Conservation (phyloP, 148 eudicot species). For the Cornus controversa region DNA sequence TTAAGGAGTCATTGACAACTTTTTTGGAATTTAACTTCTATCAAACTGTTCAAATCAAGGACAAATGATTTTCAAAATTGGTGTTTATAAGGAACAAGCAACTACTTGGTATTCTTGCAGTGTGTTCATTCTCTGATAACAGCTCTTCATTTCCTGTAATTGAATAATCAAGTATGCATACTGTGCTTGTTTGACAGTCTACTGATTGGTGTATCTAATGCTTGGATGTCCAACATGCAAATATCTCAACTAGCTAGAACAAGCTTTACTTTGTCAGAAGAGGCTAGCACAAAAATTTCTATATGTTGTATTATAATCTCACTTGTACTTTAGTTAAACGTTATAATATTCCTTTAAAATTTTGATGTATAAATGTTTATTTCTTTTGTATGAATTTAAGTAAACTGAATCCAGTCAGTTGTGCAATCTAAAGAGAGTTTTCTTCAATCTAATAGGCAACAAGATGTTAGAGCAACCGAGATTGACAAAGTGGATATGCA, state of each 20-base stretch:
- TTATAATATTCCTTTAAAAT: too few species aligned
- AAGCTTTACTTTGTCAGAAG: not conserved
- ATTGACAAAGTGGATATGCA: constrained; percentile 98
- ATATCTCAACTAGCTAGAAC: not conserved
- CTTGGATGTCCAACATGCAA: not conserved
- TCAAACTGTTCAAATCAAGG: too few species aligned
- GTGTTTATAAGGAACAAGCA: too few species aligned
- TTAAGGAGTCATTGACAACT: too few species aligned
- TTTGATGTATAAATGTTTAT: not conserved
- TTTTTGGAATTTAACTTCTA: too few species aligned
- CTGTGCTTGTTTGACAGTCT: not conserved
- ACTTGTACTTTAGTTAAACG: not conserved
- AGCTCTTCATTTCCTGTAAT: not conserved
- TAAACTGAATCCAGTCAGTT: not conserved
- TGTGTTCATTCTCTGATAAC: not conserved
- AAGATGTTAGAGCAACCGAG: constrained; percentile 97
- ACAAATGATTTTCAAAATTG: too few species aligned
- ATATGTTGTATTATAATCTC: not conserved
- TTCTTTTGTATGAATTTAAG: not conserved
- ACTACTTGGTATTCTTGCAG: not conserved
- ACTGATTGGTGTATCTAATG: not conserved
- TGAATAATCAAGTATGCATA: not conserved
- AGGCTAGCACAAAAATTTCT: not conserved
- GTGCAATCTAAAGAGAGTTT: not conserved
- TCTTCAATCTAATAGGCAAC: constrained; percentile 60